These are phyloP conservation scores for Petrea volubilis DNA, from an alignment of 257 asterid species.

Conservation along the genomic window DNA sequence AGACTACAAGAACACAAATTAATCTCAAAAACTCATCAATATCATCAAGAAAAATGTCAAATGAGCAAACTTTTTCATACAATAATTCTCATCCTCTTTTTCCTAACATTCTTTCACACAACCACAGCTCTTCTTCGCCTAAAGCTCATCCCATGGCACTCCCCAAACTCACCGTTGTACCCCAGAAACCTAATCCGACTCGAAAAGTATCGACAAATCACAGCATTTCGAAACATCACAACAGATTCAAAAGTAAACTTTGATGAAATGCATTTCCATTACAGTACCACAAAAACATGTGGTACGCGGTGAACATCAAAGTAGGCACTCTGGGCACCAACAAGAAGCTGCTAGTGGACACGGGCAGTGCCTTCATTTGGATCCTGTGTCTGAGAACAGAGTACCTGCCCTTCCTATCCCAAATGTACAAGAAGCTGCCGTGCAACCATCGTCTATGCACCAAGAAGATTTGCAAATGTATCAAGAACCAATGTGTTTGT, in stretches of 20 bases:
- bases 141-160: constrained; percentile 25
- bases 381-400: not conserved
- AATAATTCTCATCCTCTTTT: not conserved
- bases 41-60: not conserved
- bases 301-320: constrained; percentile 19
- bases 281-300: not conserved
- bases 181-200: constrained; percentile 20
- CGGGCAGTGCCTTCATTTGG: constrained; percentile 13
- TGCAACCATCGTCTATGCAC: constrained; percentile 12
- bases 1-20: not conserved
- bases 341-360: constrained; percentile 9
- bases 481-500: constrained; percentile 10
- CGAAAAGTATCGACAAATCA: constrained; percentile 6
- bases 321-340: constrained; percentile 15
- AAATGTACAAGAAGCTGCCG: constrained; percentile 9
- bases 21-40: not conserved
- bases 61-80: not conserved
- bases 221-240: not conserved
- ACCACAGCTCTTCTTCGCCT: not conserved
- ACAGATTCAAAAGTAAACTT: not conserved
- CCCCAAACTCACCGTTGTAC: constrained; percentile 20
- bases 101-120: not conserved
- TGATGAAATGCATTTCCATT: not conserved
- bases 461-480: constrained; percentile 4
- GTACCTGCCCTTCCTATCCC: constrained; percentile 1